These are phyloP conservation scores for Arthrobotrys sinensis DNA, from an alignment of 2,329 filamentous ascomycete species.

Conservation along the genomic window DNA sequence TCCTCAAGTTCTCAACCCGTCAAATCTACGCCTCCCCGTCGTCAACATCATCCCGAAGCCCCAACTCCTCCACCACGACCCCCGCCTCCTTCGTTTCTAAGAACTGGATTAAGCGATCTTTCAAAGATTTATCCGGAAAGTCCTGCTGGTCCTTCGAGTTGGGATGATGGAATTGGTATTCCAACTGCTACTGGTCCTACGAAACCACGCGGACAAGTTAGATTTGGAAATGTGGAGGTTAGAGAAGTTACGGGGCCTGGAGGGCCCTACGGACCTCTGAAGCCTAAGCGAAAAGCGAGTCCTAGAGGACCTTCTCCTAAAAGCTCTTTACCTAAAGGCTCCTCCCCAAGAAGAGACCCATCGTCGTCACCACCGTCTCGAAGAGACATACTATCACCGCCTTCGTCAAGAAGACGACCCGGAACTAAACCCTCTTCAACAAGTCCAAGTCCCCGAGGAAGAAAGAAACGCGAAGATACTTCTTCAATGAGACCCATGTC, in stretches of 20 bases:
- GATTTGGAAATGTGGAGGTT: conserved; percentile 1
- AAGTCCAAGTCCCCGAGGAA: too few relatives aligned
- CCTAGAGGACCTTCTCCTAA: too few relatives aligned
- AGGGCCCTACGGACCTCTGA: neutral
- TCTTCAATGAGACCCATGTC: neutral
- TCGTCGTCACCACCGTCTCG: too few relatives aligned
- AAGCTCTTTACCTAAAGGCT: too few relatives aligned
- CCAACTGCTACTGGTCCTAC: neutral
- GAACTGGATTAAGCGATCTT: neutral
- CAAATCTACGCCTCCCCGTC: too few relatives aligned
- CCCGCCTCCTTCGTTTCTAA: neutral
- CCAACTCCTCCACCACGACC: neutral
- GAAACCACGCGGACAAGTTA: neutral
- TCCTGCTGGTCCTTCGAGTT: neutral
- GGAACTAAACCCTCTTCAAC: too few relatives aligned
- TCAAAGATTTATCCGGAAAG: neutral
- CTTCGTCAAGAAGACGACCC: too few relatives aligned
- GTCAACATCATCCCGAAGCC: too few relatives aligned
- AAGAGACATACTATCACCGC: too few relatives aligned
- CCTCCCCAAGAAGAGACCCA: too few relatives aligned
- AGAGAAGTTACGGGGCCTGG: neutral
- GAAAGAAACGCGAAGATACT: neutral
- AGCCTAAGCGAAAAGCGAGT: neutral
- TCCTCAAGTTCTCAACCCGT: too few relatives aligned
- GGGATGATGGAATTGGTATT: neutral